Evolutionary conservation across 148 eudicot species (phyloP).

Genomic region (Silene latifolia): DNA sequence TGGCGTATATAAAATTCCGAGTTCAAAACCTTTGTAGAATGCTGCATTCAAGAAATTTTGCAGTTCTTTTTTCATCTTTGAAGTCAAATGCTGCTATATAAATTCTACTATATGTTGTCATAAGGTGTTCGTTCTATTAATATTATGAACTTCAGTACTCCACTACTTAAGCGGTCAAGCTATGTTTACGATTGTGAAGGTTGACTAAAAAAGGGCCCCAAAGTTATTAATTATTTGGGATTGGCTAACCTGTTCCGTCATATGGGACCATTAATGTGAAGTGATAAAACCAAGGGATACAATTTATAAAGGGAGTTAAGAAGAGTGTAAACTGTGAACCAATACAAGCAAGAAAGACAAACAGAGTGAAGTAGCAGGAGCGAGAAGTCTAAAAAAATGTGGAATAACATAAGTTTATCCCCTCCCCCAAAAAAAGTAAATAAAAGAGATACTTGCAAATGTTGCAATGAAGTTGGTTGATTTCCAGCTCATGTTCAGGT

Average conservation of each 20-base stretch:
- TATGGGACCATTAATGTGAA: not conserved
- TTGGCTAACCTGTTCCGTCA: not conserved
- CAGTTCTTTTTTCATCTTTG: not conserved
- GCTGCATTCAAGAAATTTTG: not conserved
- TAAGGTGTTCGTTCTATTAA: not conserved
- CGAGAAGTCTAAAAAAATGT: not conserved
- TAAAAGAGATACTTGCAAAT: not conserved
- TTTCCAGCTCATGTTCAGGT: slow-evolving; percentile 37
- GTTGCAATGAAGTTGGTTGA: not conserved
- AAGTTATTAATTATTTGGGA: not conserved
- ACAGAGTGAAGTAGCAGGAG: not conserved
- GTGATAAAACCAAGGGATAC: not conserved
- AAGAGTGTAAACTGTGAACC: not conserved
- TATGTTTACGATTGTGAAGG: not conserved
- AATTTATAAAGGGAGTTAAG: not conserved
- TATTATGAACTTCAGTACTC: not conserved
- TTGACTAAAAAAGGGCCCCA: too few species aligned
- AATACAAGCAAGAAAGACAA: not conserved
- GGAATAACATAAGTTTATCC: not conserved
- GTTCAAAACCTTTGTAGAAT: too few species aligned
- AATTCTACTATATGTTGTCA: too few species aligned
- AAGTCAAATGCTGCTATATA: not conserved
- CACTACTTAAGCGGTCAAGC: not conserved
- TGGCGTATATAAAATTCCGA: too few species aligned
- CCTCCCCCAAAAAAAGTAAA: not conserved